A percentile compares a stretch with the other conserved stretches of the same genome.
Conservation (phyloP, 495 filamentous ascomycete genomes). For the Penicillium tannophilum region DNA sequence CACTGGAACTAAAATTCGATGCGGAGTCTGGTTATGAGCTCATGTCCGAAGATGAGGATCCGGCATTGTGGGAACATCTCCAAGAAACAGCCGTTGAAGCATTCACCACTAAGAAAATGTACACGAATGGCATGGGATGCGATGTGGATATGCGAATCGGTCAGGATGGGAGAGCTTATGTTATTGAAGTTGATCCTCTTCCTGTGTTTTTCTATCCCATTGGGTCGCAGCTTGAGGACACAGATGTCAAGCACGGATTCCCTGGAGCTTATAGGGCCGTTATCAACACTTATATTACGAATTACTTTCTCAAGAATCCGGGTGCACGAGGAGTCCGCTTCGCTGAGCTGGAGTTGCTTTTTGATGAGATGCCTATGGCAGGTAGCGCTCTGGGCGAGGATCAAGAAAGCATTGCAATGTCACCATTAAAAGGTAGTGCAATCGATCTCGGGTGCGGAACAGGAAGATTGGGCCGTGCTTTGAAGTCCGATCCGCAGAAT, state of each 20-base stretch:
- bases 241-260: slow-evolving; percentile 9
- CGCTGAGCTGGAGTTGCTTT: background rate
- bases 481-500: background rate
- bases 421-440: slow-evolving; percentile 2
- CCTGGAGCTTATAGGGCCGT: slow-evolving; percentile 15
- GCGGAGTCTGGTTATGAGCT: slow-evolving; percentile 12
- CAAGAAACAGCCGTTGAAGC: slow-evolving; percentile 19
- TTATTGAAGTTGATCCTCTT: slow-evolving; percentile 18
- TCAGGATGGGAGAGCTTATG: slow-evolving; percentile 10
- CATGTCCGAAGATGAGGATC: slow-evolving; percentile 7
- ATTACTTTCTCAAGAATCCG: slow-evolving; percentile 15
- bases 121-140: slow-evolving; percentile 19
- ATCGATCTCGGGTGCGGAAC: slow-evolving; percentile 20
- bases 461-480: slow-evolving; percentile 2
- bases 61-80: slow-evolving; percentile 10
- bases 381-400: too few relatives aligned
- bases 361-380: background rate
- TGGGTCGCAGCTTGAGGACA: slow-evolving; percentile 14
- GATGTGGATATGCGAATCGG: slow-evolving; percentile 21
- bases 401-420: background rate
- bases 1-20: slow-evolving; percentile 17
- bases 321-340: background rate
- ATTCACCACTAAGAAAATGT: slow-evolving; percentile 12
- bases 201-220: slow-evolving; percentile 16
- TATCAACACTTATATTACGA: slow-evolving; percentile 19